Base-by-base conservation (phyloP, 2,329 filamentous ascomycete species). In the Endocalyx cinctus region DNA sequence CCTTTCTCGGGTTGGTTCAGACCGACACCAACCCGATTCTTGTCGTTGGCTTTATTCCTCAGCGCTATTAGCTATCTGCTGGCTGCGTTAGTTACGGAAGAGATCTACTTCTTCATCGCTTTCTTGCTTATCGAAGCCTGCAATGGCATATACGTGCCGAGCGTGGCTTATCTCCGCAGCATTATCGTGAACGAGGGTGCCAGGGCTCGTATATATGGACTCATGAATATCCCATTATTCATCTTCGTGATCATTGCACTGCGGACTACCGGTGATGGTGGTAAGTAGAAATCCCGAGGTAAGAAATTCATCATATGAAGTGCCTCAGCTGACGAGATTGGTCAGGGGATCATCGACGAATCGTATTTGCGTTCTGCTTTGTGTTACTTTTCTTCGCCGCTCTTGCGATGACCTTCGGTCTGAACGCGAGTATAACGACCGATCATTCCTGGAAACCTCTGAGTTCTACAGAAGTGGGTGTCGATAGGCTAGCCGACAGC, bases 191-290 rank as follows among this genome's bases (percentile, higher is more conserved):
- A 45, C 17, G 52, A 57, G 17, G 47, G 43, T 13, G 44, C 48
- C 13, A 44, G 55, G 17, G 48, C 56, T 8, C 44, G 50, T 11
- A 30, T 55, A 5, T 59, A 59, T 28, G 53, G 55, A 4, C 25
- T 58, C 31, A 60, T 59, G 45, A 50, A 54, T 27, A 62, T 80
- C 11, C 76, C 77, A 10, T 54, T 81, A 40, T 80, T 79, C 47
- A 41, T 72, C 12, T 75, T 77, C 45, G 71, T 78, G 2, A 66
- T 76, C 8, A 55, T 66, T 5, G 66, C 70, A 10, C 48, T 77
- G 26, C 31, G 39, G 19, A 61, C 62, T 5, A 55, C 58, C 33
- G 60, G 59, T 25, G 56, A 52, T 23, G 57, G 53, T 33, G 29
- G 34, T 13, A 33, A n/a, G n/a, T n/a, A n/a, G n/a, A n/a, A n/a